These are phyloP conservation scores for Microcyclospora tardicrescens DNA, from an alignment of 2,329 filamentous ascomycete species.

Conservation along the genomic window DNA sequence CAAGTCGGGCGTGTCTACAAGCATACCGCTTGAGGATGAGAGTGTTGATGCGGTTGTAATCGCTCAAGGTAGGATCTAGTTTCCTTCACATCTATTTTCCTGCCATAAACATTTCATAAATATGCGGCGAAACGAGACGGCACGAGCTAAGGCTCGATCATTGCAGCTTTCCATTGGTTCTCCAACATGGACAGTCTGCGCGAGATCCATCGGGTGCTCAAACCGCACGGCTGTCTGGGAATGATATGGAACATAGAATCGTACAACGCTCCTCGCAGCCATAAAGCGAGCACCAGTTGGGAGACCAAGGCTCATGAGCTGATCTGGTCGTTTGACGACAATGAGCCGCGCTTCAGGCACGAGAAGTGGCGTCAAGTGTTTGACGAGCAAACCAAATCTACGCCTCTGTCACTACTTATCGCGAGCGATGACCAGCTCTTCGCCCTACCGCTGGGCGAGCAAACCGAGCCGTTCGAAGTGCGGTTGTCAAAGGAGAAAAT, in stretches of 20 bases:
- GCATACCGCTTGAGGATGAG: constrained; percentile 42
- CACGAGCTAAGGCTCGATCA: constrained; percentile 5
- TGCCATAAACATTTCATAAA: constrained; percentile 1
- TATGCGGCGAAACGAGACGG: background rate
- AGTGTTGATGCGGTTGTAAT: constrained; percentile 54
- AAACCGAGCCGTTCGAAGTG: constrained; percentile 43
- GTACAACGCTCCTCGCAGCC: constrained; percentile 48
- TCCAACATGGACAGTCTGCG: constrained; percentile 47
- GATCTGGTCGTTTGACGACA: constrained; percentile 43
- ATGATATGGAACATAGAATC: constrained; percentile 49
- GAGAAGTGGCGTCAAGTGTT: constrained; percentile 52
- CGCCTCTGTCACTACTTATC: constrained; percentile 32
- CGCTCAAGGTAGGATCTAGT: constrained; percentile 45
- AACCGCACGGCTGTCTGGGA: constrained; percentile 47
- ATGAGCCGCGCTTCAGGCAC: constrained; percentile 52
- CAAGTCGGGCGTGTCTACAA: constrained; percentile 44
- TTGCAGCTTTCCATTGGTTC: constrained; percentile 44
- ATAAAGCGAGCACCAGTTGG: constrained; percentile 46
- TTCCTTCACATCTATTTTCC: constrained; percentile 3
- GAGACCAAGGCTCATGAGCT: constrained; percentile 49
- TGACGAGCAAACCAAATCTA: constrained; percentile 42
- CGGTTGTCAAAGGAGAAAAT: constrained; percentile 47
- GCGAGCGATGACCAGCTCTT: constrained; percentile 41
- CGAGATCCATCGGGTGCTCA: constrained; percentile 55
- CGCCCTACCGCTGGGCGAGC: constrained; percentile 47